phyloP scores from a whole-genome alignment of 108 stramenopile species.

The Cyclotella choctawhatcheeana region DNA sequence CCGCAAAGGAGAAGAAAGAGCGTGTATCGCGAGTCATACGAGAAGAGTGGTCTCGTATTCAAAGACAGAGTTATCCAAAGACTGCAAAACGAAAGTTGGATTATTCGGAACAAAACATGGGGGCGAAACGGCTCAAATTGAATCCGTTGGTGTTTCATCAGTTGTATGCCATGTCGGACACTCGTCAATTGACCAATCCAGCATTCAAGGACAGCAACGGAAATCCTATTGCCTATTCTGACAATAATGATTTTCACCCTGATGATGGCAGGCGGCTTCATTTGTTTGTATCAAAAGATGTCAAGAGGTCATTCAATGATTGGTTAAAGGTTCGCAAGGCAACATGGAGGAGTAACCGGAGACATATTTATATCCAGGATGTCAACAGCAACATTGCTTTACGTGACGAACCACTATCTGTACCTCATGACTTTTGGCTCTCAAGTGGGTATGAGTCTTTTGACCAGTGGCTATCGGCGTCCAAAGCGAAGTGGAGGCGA shows the following conservation, averaged over 20 bases:
- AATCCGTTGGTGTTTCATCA: too few species aligned
- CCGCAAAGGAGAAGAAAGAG: not conserved
- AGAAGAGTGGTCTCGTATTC: constrained; percentile 7
- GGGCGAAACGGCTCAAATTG: too few species aligned
- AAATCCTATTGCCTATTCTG: constrained; percentile 50
- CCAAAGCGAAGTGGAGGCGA: constrained; percentile 58
- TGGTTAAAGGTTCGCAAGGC: constrained; percentile 63
- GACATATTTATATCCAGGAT: too few species aligned
- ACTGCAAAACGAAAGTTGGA: too few species aligned
- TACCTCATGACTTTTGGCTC: constrained; percentile 73
- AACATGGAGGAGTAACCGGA: constrained; percentile 48
- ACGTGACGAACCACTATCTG: constrained; percentile 15
- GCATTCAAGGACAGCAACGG: constrained; percentile 24
- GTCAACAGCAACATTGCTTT: too few species aligned
- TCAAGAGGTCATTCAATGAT: constrained; percentile 34
- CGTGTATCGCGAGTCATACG: constrained; percentile 1
- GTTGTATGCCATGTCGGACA: constrained; percentile 11
- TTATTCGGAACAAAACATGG: too few species aligned
- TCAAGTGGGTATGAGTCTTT: constrained; percentile 62
- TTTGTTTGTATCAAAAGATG: constrained; percentile 17
- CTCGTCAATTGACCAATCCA: constrained; percentile 24
- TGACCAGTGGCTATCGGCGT: constrained; percentile 56
- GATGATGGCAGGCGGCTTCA: constrained; percentile 53
- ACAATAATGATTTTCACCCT: constrained; percentile 52
- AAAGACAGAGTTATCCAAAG: not conserved